Percentiles rank a stretch among this genome's conserved stretches.
These are phyloP conservation scores for Penicillium angulare DNA, from an alignment of 495 filamentous ascomycete species.

Conservation along the genomic window DNA sequence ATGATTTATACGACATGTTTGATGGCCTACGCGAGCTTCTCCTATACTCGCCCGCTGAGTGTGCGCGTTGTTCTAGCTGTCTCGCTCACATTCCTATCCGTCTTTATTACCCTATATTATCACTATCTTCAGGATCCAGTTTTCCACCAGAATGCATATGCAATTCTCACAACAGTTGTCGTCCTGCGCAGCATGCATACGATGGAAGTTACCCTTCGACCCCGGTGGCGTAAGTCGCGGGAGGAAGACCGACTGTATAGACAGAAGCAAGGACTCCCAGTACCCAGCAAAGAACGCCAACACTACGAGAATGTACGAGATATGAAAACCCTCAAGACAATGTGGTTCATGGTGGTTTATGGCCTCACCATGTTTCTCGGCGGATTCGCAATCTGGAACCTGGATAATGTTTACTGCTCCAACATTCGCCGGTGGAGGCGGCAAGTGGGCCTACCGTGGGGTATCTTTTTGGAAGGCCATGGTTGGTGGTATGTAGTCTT, in stretches of 20 bases:
- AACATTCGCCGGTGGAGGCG: conserved; percentile 69
- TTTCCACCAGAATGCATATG: conserved; percentile 91
- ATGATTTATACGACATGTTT: conserved; percentile 98
- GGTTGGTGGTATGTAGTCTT: conserved; percentile 83
- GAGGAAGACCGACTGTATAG: conserved; percentile 44
- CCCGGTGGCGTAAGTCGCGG: conserved; percentile 43
- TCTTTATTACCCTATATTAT: conserved; percentile 90
- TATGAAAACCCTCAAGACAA: conserved; percentile 59
- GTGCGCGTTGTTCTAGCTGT: conserved; percentile 58
- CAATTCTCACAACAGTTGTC: conserved; percentile 71
- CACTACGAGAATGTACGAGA: conserved; percentile 54
- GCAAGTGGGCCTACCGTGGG: conserved; percentile 81
- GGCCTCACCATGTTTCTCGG: conserved; percentile 75
- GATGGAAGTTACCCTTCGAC: conserved; percentile 80
- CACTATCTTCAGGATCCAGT: conserved; percentile 88
- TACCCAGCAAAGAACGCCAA: conserved; percentile 41
- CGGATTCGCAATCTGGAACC: conserved; percentile 82
- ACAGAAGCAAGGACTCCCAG: conserved; percentile 38
- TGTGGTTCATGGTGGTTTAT: conserved; percentile 74
- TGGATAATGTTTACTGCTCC: conserved; percentile 81
- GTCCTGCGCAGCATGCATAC: conserved; percentile 82
- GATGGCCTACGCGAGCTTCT: conserved; percentile 88
- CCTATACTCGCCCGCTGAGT: conserved; percentile 59
- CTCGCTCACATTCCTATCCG: conserved; percentile 58
- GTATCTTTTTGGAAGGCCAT: conserved; percentile 85